Base-by-base conservation (phyloP, 2,329 filamentous ascomycete species). In the Monosporascus sp. region DNA sequence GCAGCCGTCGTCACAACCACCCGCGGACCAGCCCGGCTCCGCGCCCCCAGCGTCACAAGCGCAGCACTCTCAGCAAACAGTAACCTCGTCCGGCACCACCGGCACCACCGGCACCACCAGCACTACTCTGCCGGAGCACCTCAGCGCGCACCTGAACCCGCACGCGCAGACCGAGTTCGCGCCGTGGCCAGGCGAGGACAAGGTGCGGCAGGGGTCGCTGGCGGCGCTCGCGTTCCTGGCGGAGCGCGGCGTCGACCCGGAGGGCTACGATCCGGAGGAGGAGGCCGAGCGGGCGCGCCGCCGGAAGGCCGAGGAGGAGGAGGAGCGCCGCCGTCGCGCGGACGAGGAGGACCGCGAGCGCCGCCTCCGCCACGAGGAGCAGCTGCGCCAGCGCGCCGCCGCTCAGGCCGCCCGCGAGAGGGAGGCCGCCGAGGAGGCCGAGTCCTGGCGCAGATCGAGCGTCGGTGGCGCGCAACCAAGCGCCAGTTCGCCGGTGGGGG, bases 171-270 rank as follows among this genome's bases (percentile, higher is more conserved):
- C 79, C 38, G 65, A 74, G n/a, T 95, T 91, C 72, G 78, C 84
- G 47, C 89, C 90, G 1, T 95, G 89, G 89, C 89, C 89, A 0
- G 76, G 75, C 27, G 84, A 89, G 57, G 82, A 86, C 34, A 80
- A 83, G 54, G 89, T 94, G 57, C 80, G 83, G 34, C 73, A 74
- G 17, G 89, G 90, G 37, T 84, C 84, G 2, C 74, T 95, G 42
- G 85, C 84, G 0, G 74, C 76, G 8, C 79, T 83, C 45, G 84
- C 90, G 62, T 71, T 76, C 24, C 76, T 90, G 56, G 59, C 79
- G 5, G 84, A 87, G 61, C 71, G 76, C 51, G 85, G 84, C 7
- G 77, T 82, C 58, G 82, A 88, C 64, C 83, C 83, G 8, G 77
- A 73, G 51, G 77, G 75, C 37, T 82, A 81, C 63, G 82, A 86